A percentile compares a stretch with the other conserved stretches of the same genome.
phyloP scores from a whole-genome alignment of 306 rosid species.

The Quercus wislizeni region DNA sequence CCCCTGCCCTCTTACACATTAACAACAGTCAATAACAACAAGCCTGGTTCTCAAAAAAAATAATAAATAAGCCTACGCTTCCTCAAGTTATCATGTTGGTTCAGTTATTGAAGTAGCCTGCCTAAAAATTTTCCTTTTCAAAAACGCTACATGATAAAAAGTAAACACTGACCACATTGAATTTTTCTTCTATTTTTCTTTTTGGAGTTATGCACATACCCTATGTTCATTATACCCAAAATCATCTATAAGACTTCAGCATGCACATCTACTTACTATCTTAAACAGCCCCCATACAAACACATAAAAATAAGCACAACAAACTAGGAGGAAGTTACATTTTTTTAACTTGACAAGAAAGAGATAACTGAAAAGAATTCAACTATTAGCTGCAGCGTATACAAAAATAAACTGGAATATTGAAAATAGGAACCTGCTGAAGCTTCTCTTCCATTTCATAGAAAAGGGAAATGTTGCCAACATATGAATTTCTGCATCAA shows the following conservation, averaged over 20 bases:
- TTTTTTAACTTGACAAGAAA: not conserved
- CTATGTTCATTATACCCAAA: not conserved
- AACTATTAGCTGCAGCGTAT: conserved; percentile 21
- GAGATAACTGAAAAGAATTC: conserved; percentile 6
- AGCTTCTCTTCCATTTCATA: conserved; percentile 83
- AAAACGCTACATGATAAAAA: not conserved
- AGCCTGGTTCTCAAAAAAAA: too few species aligned
- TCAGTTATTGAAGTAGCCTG: not conserved
- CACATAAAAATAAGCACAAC: not conserved
- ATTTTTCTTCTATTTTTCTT: not conserved
- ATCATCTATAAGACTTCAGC: not conserved
- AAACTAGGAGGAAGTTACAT: not conserved
- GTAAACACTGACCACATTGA: not conserved
- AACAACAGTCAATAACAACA: too few species aligned
- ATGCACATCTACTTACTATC: not conserved
- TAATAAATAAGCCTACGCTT: too few species aligned
- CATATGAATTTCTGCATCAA: conserved; percentile 84
- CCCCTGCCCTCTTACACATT: too few species aligned
- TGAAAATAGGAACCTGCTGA: conserved; percentile 57
- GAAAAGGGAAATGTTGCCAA: conserved; percentile 86
- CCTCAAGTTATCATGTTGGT: too few species aligned
- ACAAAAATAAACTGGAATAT: conserved; percentile 17
- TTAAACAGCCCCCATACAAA: not conserved
- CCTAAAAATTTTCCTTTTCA: not conserved
- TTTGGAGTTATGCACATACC: not conserved